Evolutionary conservation across 768 basidiomycete species (phyloP), one percentile per base, ranked within the genome.

Genomic region (Russula vinacea): DNA sequence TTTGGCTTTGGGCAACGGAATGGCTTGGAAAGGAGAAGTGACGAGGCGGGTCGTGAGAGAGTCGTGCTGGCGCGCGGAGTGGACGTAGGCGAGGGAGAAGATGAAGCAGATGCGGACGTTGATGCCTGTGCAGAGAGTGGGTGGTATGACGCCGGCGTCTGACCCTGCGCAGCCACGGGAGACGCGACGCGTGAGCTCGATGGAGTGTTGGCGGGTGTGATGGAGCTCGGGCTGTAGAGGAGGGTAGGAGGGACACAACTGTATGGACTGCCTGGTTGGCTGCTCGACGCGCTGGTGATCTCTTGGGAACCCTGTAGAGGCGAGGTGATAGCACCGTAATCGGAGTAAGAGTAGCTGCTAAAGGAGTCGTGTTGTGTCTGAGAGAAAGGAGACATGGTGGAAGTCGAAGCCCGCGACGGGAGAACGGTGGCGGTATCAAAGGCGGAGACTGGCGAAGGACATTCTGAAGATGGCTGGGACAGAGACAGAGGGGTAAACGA

Each of bases 1-100:
- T 94, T 93, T 0, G 91, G 86, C 74, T 95, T 95, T 11, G 94
- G 94, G 79, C 94, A 98, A 53, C 85, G 82, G 84, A 94, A 95
- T 4, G 93, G 92, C 75, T 94, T 94, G 62, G 84, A 85, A 55
- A 89, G 77, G 44, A 90, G 75, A n/a, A 89, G 75, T 4, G 86
- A 84, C 0, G 86, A 78, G 16, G 83, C 77, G 66, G 80, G 79
- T 11, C 75, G 80, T 37, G 81, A 82, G 62, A 79, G 78, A 16
- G 81, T 79, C 9, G 80, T 79, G 65, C 75, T 77, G 1, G 80
- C 76, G 19, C 78, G 78, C 2, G 77, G 67, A 2, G 73, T 72
- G 49, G 74, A 65, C 17, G 71, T 67, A 1, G 70, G 66, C 5
- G 72, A 66, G 60, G 71, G 56, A 9, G 62, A 62, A 39, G 67